These are phyloP conservation scores for Lithocarpus polystachyus DNA, from an alignment of 306 rosid genomes.

Conservation along the genomic window DNA sequence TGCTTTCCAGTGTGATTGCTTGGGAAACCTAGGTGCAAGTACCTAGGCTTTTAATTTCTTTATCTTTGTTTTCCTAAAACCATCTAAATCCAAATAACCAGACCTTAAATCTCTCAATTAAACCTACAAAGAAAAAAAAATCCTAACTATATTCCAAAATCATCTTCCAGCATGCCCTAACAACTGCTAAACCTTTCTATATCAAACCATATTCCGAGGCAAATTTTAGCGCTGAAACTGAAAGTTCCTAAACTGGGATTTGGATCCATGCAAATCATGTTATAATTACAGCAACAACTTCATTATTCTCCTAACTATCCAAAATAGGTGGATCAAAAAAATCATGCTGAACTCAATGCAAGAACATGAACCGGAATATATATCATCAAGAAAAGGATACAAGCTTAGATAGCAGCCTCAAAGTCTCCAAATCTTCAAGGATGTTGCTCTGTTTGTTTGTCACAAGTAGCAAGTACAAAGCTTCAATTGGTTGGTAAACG, in stretches of 20 bases:
- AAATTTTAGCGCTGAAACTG: background rate
- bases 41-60: background rate
- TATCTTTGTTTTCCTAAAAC: background rate
- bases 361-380: constrained; percentile 17
- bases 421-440: constrained; percentile 90
- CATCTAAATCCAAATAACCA: background rate
- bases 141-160: background rate
- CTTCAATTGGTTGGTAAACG: constrained; percentile 97
- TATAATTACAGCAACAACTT: constrained; percentile 17
- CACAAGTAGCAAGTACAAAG: constrained; percentile 83
- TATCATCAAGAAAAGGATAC: constrained; percentile 59
- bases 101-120: background rate
- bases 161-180: too few species aligned
- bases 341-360: background rate
- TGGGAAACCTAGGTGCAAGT: background rate
- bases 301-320: constrained; percentile 1
- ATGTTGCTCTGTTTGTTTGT: constrained; percentile 97
- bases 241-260: background rate
- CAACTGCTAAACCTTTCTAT: background rate
- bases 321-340: constrained; percentile 9
- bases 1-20: background rate
- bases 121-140: background rate
- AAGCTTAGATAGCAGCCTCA: constrained; percentile 91
- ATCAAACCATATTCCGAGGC: background rate
- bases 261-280: background rate